Base-by-base conservation (phyloP, 2,329 filamentous ascomycete species). In the Aureobasidium zeae region DNA sequence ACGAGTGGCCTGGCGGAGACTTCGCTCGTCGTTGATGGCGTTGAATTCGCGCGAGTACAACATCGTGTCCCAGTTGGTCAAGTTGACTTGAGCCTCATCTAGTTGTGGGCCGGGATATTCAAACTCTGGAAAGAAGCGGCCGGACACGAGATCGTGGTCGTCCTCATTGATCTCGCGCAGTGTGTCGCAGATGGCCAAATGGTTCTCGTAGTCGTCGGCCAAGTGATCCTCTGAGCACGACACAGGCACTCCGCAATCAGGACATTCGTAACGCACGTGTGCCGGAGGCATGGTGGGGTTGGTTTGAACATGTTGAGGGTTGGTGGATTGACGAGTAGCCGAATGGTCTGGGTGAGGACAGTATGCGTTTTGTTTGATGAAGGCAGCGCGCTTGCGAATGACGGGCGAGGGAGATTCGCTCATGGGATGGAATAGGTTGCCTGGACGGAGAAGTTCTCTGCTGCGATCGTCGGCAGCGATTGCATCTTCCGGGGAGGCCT, bases 31-130 rank as follows among this genome's bases (percentile, higher is more conserved):
- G 61, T 98, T 87, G 58, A 98, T 80, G 4, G 93, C 93, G 52
- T 82, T 76, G 56, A 91, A 96, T 55, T 94, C 83, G 56, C 91
- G 75, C 3, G 87, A 93, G 61, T 94, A 98, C 58, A 98, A 70
- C 55, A 93, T 86, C 0, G 91, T 96, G 63, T 98, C 91, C 91
- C 91, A 98, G 63, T 93, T 98, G 31, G 83, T 94, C 83, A 98
- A 88, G 65, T 98, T 98, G 52, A 95, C 78, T 52, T 91, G 73
- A 24, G 87, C 85, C 61, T 95, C 89, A 52, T 95, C 88, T 61
- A 95, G 79, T 66, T 95, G 88, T 44, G 81, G 73, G 11, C 83
- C 85, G 0, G 91, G 87, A 58, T 94, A 94, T 49, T 88, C 79
- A 57, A 94, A 96, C 63, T 98, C 93, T 11, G 84, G 81, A 64